Percentiles rank a stretch among this genome's conserved stretches.
Evolutionary conservation across 768 basidiomycete species (phyloP).

Genomic region (Phlegmacium glaucopus): DNA sequence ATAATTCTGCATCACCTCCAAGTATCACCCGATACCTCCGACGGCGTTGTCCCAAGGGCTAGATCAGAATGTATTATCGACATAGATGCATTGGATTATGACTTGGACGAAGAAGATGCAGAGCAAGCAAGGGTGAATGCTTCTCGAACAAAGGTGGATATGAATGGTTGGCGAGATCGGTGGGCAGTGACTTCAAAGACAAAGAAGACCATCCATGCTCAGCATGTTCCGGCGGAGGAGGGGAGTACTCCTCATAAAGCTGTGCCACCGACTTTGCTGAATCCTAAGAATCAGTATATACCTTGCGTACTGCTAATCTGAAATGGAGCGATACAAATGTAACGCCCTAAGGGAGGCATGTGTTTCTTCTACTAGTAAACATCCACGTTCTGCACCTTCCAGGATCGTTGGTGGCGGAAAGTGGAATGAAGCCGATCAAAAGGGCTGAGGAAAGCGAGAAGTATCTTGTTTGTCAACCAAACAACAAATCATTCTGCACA

Average conservation of each 20-base stretch:
- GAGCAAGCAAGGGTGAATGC: slow-evolving; percentile 1
- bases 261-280: background rate
- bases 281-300: slow-evolving; percentile 26
- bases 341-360: slow-evolving; percentile 38
- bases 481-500: background rate
- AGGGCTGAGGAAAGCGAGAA: slow-evolving; percentile 1
- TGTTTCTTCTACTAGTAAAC: slow-evolving; percentile 7
- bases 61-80: slow-evolving; percentile 17
- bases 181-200: slow-evolving; percentile 19
- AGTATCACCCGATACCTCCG: slow-evolving; percentile 37
- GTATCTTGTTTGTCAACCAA: slow-evolving; percentile 2
- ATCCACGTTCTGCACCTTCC: slow-evolving; percentile 17
- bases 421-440: background rate
- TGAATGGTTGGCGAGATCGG: slow-evolving; percentile 27
- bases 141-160: slow-evolving; percentile 18
- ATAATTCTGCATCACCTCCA: slow-evolving; percentile 22
- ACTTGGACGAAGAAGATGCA: slow-evolving; percentile 24
- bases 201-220: slow-evolving; percentile 1
- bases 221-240: background rate
- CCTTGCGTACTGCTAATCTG: slow-evolving; percentile 21
- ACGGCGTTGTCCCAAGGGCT: slow-evolving; percentile 7
- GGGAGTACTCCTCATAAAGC: background rate
- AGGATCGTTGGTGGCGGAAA: slow-evolving; percentile 2
- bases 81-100: slow-evolving; percentile 21
- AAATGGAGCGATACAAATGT: slow-evolving; percentile 43